Evolutionary conservation across 208 protist genomes (phyloP).

Genomic region (Phytomonas francai): DNA sequence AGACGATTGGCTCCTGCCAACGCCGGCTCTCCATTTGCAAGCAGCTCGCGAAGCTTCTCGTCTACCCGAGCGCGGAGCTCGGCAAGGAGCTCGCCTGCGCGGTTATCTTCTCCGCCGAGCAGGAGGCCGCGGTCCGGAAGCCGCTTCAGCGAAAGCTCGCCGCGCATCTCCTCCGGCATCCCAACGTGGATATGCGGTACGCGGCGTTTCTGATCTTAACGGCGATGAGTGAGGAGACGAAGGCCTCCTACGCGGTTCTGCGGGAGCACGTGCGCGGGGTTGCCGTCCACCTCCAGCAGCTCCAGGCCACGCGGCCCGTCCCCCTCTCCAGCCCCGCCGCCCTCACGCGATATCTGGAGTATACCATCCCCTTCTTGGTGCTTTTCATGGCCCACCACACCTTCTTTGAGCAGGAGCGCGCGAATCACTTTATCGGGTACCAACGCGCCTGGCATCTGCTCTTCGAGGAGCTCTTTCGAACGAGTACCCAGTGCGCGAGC

Average conservation of each 20-base stretch:
- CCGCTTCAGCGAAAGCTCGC: slow-evolving; percentile 49
- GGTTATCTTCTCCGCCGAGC: slow-evolving; percentile 63
- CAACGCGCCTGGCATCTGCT: slow-evolving; percentile 79
- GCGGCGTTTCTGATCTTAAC: slow-evolving; percentile 62
- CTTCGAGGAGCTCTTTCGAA: slow-evolving; percentile 72
- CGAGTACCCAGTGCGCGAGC: slow-evolving; percentile 48
- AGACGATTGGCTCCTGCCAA: slow-evolving; percentile 16
- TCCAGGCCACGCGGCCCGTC: slow-evolving; percentile 21
- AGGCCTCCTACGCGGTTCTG: slow-evolving; percentile 41
- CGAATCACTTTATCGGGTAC: slow-evolving; percentile 40
- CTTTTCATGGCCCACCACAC: slow-evolving; percentile 75
- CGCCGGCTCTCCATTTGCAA: slow-evolving; percentile 42
- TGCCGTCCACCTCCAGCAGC: slow-evolving; percentile 35
- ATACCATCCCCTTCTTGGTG: slow-evolving; percentile 69
- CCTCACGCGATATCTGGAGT: slow-evolving; percentile 67
- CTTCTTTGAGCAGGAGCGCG: slow-evolving; percentile 27
- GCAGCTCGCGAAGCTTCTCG: slow-evolving; percentile 50
- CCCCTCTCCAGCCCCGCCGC: slow-evolving; percentile 43
- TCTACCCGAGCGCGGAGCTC: slow-evolving; percentile 35
- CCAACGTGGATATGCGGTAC: slow-evolving; percentile 55
- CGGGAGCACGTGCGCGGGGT: slow-evolving; percentile 25
- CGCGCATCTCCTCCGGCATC: slow-evolving; percentile 20
- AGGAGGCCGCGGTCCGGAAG: slow-evolving; percentile 38
- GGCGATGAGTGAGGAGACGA: slow-evolving; percentile 52
- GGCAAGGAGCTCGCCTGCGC: slow-evolving; percentile 48